Base-by-base conservation (phyloP, 768 basidiomycete species). In the Mycena galopus region DNA sequence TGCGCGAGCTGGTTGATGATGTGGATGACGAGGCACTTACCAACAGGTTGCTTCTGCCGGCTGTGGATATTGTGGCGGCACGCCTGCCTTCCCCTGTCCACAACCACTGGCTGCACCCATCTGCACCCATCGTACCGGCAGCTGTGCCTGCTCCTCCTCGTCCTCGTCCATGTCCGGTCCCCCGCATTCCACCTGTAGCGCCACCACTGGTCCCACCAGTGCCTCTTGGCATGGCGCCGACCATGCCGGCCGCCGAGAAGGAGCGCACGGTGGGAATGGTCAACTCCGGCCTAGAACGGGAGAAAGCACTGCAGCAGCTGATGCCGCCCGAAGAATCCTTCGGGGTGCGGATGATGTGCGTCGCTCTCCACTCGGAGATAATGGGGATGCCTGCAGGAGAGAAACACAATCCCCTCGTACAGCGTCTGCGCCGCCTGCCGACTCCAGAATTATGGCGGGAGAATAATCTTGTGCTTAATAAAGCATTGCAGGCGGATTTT, bases 381-480 rank as follows among this genome's bases (percentile, higher is more conserved):
- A 10, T 25, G 16, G 35, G 37, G 12, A 37, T 62, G 60, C 4
- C 4, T 3, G 14, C 27, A 16, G 17, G 42, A 0, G 60, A n/a
- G 11, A 37, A 29, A 39, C 61, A 23, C 2, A 30, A 21, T 1
- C 12, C 6, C 1, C 4, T 9, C 19, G 16, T 69, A 11, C 19
- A 55, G 5, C 39, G 60, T 0, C 29, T 63, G 29, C 19, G 16
- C 3, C 53, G 55, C 1, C 32, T 69, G 53, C 16, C 11, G 0
- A 21, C 12, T 16, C 1, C n/a, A 2, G 55, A 63, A 7, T 2
- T 69, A 7, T 4, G 9, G 4, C 23, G 55, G 1, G 61, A 69
- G 42, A 69, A 63, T 17, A 69, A 58, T 17, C 3, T 47, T 12
- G 68, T 42, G 6, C 61, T 42, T 0, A 42, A 69, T 23, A 37